Evolutionary conservation across 78 protist species (phyloP), one percentile per base, ranked within the genome.

Genomic region (Chrysochromulina tobinii): DNA sequence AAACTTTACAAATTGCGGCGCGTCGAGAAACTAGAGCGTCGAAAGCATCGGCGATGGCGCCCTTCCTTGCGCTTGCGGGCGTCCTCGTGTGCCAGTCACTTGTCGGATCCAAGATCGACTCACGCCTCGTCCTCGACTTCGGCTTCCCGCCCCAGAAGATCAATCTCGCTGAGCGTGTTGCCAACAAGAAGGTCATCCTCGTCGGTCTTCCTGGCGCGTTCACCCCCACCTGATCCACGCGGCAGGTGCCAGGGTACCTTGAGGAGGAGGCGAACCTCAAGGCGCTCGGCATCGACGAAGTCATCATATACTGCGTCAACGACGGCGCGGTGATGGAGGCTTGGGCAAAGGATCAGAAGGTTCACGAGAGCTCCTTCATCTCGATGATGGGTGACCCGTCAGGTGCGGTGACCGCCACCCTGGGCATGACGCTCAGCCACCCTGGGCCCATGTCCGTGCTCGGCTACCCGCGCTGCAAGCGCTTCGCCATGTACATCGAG

Each of bases 271-370:
- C 25, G 17, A 38, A 18, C 11, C 73, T 67, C 18, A 67, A 67
- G 73, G 38, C 25, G 8, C 8, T 14, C 11, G 73, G 73, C 11
- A 18, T 67, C 8, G 73, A 67, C 38, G 64, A 59, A 12, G 59
- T 75, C 18, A 4, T 75, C 7, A 27, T 75, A 3, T 75, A 75
- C 57, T 75, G 84, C 57, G 84, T 75, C 15, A 75, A 75, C 84
- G 84, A 75, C 57, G 57, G 23, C 59, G 84, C 84, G 23, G 84
- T 75, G 84, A 75, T 75, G 84, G 9, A 51, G 59, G 84, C 84
- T 23, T 75, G 84, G 84, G 84, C 84, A 38, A 51, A 48, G 84
- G 58, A 75, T 58, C 84, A 75, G 79, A 14, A 5, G 53, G 14
- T 21, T 27, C 15, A 20, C 58, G 57, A 48, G 84, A 27, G 57